Evolutionary conservation across 2,329 filamentous ascomycete species (phyloP).

Genomic region (Fusarium bulbicola): DNA sequence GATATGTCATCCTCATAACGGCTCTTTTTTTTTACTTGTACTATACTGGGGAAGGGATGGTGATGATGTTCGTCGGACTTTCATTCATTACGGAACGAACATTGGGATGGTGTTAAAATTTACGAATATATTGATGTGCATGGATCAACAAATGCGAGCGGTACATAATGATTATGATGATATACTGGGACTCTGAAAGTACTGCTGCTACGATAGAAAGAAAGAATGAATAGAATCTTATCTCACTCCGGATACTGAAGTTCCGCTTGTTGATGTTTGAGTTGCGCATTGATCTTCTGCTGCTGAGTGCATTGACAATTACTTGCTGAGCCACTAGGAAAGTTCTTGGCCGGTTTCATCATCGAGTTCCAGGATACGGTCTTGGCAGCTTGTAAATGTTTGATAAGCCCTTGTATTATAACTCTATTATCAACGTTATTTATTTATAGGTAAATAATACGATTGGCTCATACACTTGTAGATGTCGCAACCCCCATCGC

Average conservation of each 20-base stretch:
- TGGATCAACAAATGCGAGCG: not conserved
- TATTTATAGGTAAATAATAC: not conserved
- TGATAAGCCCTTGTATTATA: not conserved
- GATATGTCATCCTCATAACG: not conserved
- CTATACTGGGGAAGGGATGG: not conserved
- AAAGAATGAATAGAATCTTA: not conserved
- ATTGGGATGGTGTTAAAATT: not conserved
- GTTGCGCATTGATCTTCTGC: not conserved
- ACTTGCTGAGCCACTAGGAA: not conserved
- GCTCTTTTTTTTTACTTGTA: not conserved
- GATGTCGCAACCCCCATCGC: accelerated
- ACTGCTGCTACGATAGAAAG: not conserved
- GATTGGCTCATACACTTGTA: not conserved
- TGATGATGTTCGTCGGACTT: not conserved
- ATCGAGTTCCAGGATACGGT: not conserved
- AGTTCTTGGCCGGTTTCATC: not conserved
- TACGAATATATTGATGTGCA: slow-evolving; percentile 8
- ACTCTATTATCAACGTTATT: not conserved
- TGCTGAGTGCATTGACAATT: not conserved
- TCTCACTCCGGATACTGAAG: not conserved
- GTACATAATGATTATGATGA: not conserved
- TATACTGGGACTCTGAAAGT: not conserved
- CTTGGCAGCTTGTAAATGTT: not conserved
- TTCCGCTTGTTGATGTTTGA: not conserved
- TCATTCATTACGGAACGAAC: not conserved